Evolutionary conservation across 225 moss, liverwort and hornwort genomes (phyloP), one percentile per base, ranked within the genome.

Genomic region (Takakia lepidozioides): DNA sequence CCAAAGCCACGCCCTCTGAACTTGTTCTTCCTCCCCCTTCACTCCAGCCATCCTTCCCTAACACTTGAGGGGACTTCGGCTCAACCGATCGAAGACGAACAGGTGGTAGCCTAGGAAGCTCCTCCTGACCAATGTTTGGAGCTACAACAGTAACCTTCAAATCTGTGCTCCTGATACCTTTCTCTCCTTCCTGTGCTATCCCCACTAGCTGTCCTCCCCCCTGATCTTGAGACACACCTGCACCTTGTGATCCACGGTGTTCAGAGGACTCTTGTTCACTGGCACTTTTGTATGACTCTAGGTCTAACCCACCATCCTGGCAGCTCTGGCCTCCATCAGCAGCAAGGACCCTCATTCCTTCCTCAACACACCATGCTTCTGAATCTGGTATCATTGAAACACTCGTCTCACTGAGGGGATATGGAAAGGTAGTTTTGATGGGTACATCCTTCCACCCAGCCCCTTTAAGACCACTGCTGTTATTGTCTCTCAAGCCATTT

Each of bases 11-110:
- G 20, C 74, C 64, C 46, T 79, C 88, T 13, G 56, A 58, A 57
- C 54, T 53, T 39, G 67, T 76, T 51, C 55, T 72, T 26, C 68
- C 24, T 53, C 56, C 76, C 42, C 67, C 76, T 57, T 73, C 82
- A 55, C 60, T 73, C 36, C 68, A 48, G 26, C 50, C 70, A 6
- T 7, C 7, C n/a, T n/a, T n/a, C n/a, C n/a, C n/a, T n/a, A n/a
- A n/a, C n/a, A n/a, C n/a, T 49, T 84, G 89, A 55, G 68, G 59
- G 52, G 65, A 65, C 57, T 82, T 95, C 26, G 68, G 62, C 29
- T 89, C 93, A 46, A 52, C 72, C 45, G 93, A 89, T 60, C 89
- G 83, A 82, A 90, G 68, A 42, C 81, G 83, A 27, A 95, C 86
- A 62, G 73, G 93, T 22, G 93, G 86, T 43, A 95, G 83, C 54